Conservation (phyloP, 371 early-diverging fungal species). For the Mortierella sp. region DNA sequence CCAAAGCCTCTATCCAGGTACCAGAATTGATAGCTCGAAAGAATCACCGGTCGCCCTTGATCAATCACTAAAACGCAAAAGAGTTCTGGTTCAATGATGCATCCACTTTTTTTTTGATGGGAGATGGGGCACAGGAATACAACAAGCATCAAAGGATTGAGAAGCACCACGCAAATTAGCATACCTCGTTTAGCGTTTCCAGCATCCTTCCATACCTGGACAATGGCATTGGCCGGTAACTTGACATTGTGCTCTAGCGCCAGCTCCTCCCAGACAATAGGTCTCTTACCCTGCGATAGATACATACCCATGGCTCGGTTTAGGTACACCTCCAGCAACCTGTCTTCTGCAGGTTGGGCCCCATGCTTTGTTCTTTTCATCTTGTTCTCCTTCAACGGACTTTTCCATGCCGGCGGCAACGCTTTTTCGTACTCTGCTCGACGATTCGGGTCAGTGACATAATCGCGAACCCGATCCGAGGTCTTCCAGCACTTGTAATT, state of each 20-base stretch:
- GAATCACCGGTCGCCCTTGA: slow-evolving; percentile 66
- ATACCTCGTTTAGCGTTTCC: slow-evolving; percentile 58
- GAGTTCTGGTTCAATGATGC: too few relatives aligned
- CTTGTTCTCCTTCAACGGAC: neutral
- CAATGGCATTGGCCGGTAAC: slow-evolving; percentile 56
- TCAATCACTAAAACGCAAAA: slow-evolving; percentile 49
- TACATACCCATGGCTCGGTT: slow-evolving; percentile 38
- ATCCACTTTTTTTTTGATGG: too few relatives aligned
- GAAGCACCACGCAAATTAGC: neutral
- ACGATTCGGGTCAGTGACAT: slow-evolving; percentile 10
- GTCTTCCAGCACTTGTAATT: slow-evolving; percentile 71
- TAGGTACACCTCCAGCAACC: too few relatives aligned
- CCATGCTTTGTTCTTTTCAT: slow-evolving; percentile 11
- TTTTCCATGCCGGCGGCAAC: neutral
- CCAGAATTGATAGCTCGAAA: slow-evolving; percentile 68
- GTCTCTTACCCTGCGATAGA: slow-evolving; percentile 27
- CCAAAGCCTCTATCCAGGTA: slow-evolving; percentile 78
- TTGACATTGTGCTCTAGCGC: slow-evolving; percentile 46
- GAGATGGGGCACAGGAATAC: too few relatives aligned
- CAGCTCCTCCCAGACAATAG: slow-evolving; percentile 51
- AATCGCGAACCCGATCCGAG: slow-evolving; percentile 21
- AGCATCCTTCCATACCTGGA: slow-evolving; percentile 72
- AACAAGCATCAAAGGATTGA: neutral
- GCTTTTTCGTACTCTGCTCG: slow-evolving; percentile 21
- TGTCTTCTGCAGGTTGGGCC: slow-evolving; percentile 30